Percentiles rank a stretch among this genome's conserved stretches.
Evolutionary conservation across 2,329 filamentous ascomycete genomes (phyloP).

Genomic region (Aspergillus caelatus): DNA sequence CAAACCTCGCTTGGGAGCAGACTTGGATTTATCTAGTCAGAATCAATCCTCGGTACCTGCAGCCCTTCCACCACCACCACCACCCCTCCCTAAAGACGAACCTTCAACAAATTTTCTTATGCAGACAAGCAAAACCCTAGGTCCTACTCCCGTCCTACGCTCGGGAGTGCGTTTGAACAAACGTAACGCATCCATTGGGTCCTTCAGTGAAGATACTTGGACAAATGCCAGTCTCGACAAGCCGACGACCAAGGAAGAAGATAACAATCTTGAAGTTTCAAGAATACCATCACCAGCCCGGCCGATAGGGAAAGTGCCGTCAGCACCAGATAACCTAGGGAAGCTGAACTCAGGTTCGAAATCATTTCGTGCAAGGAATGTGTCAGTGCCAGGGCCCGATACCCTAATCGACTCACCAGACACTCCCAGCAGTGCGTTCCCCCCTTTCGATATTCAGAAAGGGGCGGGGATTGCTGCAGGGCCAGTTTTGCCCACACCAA

Average conservation of each 20-base stretch:
- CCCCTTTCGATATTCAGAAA: conserved; percentile 49
- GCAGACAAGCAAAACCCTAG: conserved; percentile 14
- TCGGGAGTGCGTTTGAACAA: conserved; percentile 30
- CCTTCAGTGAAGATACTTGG: conserved; percentile 42
- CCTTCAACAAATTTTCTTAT: conserved; percentile 22
- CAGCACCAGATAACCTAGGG: conserved; percentile 51
- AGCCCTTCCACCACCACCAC: conserved; percentile 26
- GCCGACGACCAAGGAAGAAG: conserved; percentile 49
- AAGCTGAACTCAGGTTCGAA: conserved; percentile 73
- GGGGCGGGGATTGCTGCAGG: conserved; percentile 55
- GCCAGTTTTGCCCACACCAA: conserved; percentile 69
- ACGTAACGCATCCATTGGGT: conserved; percentile 38
- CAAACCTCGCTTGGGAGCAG: conserved; percentile 37
- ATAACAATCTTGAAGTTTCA: conserved; percentile 31
- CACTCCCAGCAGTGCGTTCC: conserved; percentile 74
- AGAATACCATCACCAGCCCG: conserved; percentile 39
- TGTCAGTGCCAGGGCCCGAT: conserved; percentile 66
- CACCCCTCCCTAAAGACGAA: conserved; percentile 35
- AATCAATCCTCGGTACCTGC: conserved; percentile 30
- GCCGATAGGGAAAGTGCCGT: conserved; percentile 42
- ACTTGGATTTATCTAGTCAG: conserved; percentile 28
- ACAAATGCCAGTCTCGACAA: conserved; percentile 46
- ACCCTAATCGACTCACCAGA: conserved; percentile 69
- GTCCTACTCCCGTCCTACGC: conserved; percentile 17
- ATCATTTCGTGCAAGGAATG: conserved; percentile 73